These are phyloP conservation scores for Saturnispora bothae DNA, from an alignment of 805 yeast species.

Conservation along the genomic window DNA sequence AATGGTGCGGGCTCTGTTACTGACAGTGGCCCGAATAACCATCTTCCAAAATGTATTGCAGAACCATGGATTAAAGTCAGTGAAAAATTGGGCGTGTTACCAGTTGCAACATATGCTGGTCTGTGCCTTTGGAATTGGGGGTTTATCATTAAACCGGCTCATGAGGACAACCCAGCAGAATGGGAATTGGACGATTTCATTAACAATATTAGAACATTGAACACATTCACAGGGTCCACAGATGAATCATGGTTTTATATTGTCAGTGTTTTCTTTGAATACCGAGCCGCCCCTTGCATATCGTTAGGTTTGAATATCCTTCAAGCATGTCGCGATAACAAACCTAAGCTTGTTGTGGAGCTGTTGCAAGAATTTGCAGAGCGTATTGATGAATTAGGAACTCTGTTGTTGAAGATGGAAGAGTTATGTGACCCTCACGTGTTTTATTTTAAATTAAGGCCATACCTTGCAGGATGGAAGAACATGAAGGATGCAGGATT, in stretches of 20 bases:
- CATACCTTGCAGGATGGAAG: constrained; percentile 89
- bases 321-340: constrained; percentile 38
- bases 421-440: constrained; percentile 93
- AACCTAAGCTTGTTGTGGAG: constrained; percentile 31
- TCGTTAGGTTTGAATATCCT: constrained; percentile 60
- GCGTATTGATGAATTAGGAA: constrained; percentile 61
- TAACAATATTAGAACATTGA: constrained; percentile 64
- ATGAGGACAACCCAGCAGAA: constrained; percentile 14
- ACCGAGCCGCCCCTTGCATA: constrained; percentile 65
- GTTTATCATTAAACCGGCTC: constrained; percentile 37
- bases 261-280: constrained; percentile 79
- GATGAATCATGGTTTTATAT: constrained; percentile 94
- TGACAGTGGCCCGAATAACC: constrained; percentile 34
- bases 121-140: constrained; percentile 83
- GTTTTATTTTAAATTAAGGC: constrained; percentile 77
- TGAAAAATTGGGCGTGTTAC: constrained; percentile 61
- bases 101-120: constrained; percentile 81
- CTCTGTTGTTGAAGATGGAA: constrained; percentile 70
- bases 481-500: constrained; percentile 84
- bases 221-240: constrained; percentile 79
- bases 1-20: constrained; percentile 20
- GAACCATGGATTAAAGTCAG: constrained; percentile 56
- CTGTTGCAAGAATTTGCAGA: constrained; percentile 61
- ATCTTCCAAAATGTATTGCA: constrained; percentile 59
- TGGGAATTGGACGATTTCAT: constrained; percentile 31